Percentiles rank a stretch among this genome's conserved stretches.
Conservation (phyloP, 805 yeast genomes). For the Komagataella phaffii region DNA sequence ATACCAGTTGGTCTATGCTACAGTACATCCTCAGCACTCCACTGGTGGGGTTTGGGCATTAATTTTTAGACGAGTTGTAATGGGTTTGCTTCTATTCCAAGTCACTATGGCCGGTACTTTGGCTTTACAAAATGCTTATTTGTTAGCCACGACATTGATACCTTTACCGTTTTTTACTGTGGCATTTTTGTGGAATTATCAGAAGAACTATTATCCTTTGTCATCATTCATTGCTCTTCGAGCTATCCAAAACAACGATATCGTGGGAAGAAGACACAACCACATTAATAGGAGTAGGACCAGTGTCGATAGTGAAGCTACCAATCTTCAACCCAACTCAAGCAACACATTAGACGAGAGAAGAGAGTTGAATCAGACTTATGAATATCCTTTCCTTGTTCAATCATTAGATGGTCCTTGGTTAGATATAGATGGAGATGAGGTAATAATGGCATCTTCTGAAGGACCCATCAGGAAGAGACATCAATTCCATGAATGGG, state of each 20-base stretch:
- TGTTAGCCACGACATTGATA: conserved; percentile 52
- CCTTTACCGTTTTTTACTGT: conserved; percentile 69
- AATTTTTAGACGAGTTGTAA: conserved; percentile 65
- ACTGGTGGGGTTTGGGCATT: conserved; percentile 96
- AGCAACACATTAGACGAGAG: conserved; percentile 51
- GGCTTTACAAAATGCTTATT: conserved; percentile 63
- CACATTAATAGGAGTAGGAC: background rate
- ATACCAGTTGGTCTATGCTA: conserved; percentile 78
- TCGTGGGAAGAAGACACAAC: background rate
- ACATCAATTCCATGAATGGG: conserved; percentile 14
- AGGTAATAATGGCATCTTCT: conserved; percentile 31
- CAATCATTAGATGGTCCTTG: conserved; percentile 76
- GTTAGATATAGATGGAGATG: conserved; percentile 52
- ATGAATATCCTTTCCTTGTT: conserved; percentile 64
- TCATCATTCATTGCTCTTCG: conserved; percentile 78
- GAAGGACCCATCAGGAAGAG: conserved; percentile 18
- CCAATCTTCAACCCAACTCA: background rate
- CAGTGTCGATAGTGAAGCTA: background rate
- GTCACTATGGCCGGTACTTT: conserved; percentile 87
- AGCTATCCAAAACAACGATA: conserved; percentile 44
- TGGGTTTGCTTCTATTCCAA: conserved; percentile 78
- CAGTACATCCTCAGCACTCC: conserved; percentile 93
- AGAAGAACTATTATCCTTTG: conserved; percentile 68
- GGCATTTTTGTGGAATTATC: conserved; percentile 64
- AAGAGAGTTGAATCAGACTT: conserved; percentile 57